phyloP scores from a whole-genome alignment of 768 basidiomycete species.

The Holtermanniella nyarrowii region DNA sequence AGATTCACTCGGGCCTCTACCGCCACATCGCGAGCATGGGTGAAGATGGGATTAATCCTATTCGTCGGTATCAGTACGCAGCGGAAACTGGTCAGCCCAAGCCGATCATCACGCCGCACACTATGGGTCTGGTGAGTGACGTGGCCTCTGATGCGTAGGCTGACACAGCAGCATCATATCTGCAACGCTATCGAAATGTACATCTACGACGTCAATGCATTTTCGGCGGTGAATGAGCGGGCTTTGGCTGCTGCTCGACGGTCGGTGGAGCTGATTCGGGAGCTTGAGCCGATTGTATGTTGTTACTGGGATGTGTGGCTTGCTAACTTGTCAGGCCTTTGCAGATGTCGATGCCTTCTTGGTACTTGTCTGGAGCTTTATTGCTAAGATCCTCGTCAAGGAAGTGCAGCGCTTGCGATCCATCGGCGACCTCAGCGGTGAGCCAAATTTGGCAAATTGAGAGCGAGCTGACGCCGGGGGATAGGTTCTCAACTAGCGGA shows the following conservation, averaged over 20 bases:
- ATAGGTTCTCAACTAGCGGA: constrained; percentile 6
- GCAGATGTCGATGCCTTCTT: constrained; percentile 25
- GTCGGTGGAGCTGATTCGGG: constrained; percentile 14
- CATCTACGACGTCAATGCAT: constrained; percentile 30
- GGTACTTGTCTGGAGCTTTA: constrained; percentile 26
- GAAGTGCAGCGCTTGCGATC: constrained; percentile 18
- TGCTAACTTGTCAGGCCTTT: constrained; percentile 10
- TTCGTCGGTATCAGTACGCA: constrained; percentile 14
- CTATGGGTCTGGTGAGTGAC: constrained; percentile 20
- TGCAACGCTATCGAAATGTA: constrained; percentile 22
- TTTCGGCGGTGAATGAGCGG: constrained; percentile 23
- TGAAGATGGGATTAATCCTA: constrained; percentile 22
- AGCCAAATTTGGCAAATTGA: not conserved
- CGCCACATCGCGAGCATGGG: constrained; percentile 16
- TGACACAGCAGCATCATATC: constrained; percentile 20
- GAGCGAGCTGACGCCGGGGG: not conserved
- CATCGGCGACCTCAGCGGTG: constrained; percentile 8
- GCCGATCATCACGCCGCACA: constrained; percentile 14
- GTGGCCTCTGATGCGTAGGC: not conserved
- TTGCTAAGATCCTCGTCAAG: constrained; percentile 21
- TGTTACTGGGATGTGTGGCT: not conserved
- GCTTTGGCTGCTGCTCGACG: constrained; percentile 19
- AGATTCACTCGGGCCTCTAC: constrained; percentile 21
- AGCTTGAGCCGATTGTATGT: constrained; percentile 21
- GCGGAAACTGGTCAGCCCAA: constrained; percentile 11